These are phyloP conservation scores for Claviceps sp. DNA, from an alignment of 2,329 filamentous ascomycete species.

Conservation along the genomic window DNA sequence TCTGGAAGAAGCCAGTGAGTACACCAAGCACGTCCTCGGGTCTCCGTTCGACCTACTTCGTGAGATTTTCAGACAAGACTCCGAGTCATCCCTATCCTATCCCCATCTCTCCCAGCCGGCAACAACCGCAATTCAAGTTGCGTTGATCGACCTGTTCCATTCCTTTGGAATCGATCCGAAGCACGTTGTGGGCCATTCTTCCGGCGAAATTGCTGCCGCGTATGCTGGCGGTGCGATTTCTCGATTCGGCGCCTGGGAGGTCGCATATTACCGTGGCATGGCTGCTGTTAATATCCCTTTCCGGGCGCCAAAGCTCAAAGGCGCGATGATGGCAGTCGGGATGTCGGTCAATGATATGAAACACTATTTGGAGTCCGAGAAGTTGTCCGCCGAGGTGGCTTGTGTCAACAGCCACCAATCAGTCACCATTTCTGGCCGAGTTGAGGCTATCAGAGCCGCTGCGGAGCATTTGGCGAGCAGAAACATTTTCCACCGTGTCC, in stretches of 20 bases:
- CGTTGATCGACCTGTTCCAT: slow-evolving; percentile 26
- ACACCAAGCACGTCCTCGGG: slow-evolving; percentile 17
- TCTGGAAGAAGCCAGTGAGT: slow-evolving; percentile 20
- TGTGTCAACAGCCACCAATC: slow-evolving; percentile 32
- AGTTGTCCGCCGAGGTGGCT: slow-evolving; percentile 21
- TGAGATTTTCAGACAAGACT: slow-evolving; percentile 20
- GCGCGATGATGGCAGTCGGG: slow-evolving; percentile 29
- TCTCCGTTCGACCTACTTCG: slow-evolving; percentile 21
- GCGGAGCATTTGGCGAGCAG: slow-evolving; percentile 17
- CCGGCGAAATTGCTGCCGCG: slow-evolving; percentile 33
- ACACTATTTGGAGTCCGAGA: slow-evolving; percentile 13
- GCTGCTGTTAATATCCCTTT: slow-evolving; percentile 17
- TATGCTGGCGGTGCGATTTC: slow-evolving; percentile 25
- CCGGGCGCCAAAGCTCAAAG: slow-evolving; percentile 17
- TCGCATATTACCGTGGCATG: slow-evolving; percentile 28
- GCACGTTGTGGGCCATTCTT: slow-evolving; percentile 30
- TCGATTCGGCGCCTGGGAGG: slow-evolving; percentile 24
- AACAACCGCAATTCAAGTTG: slow-evolving; percentile 29
- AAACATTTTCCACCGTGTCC: slow-evolving; percentile 20
- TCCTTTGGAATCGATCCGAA: slow-evolving; percentile 19
- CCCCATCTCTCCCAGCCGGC: slow-evolving; percentile 27
- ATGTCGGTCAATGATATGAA: slow-evolving; percentile 17
- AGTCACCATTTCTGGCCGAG: slow-evolving; percentile 29
- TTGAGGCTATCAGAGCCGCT: slow-evolving; percentile 17
- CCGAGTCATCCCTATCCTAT: slow-evolving; percentile 17